Evolutionary conservation across 2,329 filamentous ascomycete genomes (phyloP).

Genomic region (Cladosporium velox): DNA sequence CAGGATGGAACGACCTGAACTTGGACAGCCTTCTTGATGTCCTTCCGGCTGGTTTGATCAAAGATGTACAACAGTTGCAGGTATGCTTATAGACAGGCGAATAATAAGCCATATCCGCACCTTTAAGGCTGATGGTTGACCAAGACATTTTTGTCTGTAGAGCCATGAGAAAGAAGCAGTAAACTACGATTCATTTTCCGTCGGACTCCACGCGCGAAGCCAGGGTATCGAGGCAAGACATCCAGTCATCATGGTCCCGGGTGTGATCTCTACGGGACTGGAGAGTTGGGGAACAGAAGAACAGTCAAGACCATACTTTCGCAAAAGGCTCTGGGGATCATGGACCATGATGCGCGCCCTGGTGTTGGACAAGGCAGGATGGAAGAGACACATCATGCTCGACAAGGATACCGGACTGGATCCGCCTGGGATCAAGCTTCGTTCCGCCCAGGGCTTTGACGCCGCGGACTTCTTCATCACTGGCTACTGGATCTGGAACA

Average conservation of each 20-base stretch:
- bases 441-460: constrained; percentile 94
- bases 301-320: constrained; percentile 83
- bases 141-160: constrained; percentile 46
- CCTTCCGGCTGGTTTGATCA: constrained; percentile 80
- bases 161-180: constrained; percentile 85
- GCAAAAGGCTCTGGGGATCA: constrained; percentile 92
- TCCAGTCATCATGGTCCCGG: constrained; percentile 94
- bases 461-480: constrained; percentile 92
- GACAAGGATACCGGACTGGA: constrained; percentile 90
- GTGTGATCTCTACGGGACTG: constrained; percentile 94
- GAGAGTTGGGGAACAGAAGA: constrained; percentile 95
- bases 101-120: neutral
- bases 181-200: constrained; percentile 89
- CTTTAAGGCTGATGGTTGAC: constrained; percentile 33
- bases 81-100: constrained; percentile 51
- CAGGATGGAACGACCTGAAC: constrained; percentile 68
- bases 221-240: constrained; percentile 82
- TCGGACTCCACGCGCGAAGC: constrained; percentile 77
- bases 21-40: constrained; percentile 86
- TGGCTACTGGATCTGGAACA: constrained; percentile 98
- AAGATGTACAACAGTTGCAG: constrained; percentile 82
- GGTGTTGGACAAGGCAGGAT: constrained; percentile 86
- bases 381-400: constrained; percentile 97
- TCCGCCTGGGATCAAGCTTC: constrained; percentile 83
- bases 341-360: constrained; percentile 99